Base-by-base conservation (phyloP, 305 asterid genomes). In the Fraxinus floribunda region DNA sequence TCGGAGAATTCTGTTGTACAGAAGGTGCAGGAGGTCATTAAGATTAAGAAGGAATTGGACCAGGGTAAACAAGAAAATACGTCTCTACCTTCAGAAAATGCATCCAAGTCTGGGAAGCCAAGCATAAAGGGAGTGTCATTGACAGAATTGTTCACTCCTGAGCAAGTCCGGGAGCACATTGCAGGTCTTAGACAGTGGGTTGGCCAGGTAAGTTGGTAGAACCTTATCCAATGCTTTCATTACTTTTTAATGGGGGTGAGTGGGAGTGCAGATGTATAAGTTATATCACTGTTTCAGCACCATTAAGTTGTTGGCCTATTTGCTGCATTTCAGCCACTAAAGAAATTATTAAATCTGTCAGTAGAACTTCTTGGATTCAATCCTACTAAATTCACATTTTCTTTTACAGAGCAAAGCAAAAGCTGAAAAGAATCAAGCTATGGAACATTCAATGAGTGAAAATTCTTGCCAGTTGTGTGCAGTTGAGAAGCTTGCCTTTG, bases 401-500 rank as follows among this genome's bases (percentile, higher is more conserved):
- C 75, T 85, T 86, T 84, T 81, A 29, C 97, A 97, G 99, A 92
- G 95, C 88, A 97, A 94, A 89, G 91, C 97, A 70, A 97, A 97
- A 85, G 99, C 92, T 52, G 99, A 97, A 90, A 97, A 93, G 83
- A 90, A 93, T 88, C 98, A 95, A 89, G 97, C 97, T 68, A 93
- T 95, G 98, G 98, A 86, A 90, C 94, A 85, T 81, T 88, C 95
- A 6, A 93, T 95, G 97, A 95, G 93, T 74, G 98, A 94, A 84
- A 92, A 97, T 89, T 95, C 97, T 75, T 97, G 98, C 88, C 99
- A 95, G 90, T 85, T 97, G 89, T 97, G 98, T 88, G 98, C 98
- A 32, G 98, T 94, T 81, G 99, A 95, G 91, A 95, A 91, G 86
- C 97, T 95, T 80, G 85, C 90, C 62, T 95, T 94, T 89, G 99